Conservation (phyloP, 768 basidiomycete species). For the Hygrophoropsis aurantiaca region DNA sequence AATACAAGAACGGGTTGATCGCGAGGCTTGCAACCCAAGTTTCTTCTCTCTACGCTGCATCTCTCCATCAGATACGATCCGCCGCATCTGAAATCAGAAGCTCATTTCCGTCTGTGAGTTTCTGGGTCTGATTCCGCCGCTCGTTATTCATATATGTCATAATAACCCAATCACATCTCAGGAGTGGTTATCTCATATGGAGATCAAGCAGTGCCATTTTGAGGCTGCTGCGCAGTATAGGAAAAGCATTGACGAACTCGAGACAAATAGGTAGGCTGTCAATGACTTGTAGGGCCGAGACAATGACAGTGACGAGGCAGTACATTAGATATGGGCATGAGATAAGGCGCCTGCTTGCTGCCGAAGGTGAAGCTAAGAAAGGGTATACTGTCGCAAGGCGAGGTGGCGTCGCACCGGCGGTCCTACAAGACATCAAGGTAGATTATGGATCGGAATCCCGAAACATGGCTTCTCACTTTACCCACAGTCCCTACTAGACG, state of each 20-base stretch:
- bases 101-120: conserved; percentile 54
- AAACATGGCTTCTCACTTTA: background rate
- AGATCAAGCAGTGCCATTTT: conserved; percentile 85
- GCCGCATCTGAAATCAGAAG: conserved; percentile 45
- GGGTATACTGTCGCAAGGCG: conserved; percentile 69
- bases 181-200: conserved; percentile 81
- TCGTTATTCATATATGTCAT: conserved; percentile 16
- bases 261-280: conserved; percentile 58
- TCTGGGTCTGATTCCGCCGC: background rate
- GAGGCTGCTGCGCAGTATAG: conserved; percentile 86
- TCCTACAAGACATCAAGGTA: conserved; percentile 82
- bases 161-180: no score
- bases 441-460: conserved; percentile 6
- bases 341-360: conserved; percentile 72
- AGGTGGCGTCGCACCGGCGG: conserved; percentile 57
- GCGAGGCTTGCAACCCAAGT: conserved; percentile 81
- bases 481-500: conserved; percentile 71
- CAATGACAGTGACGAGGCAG: no score
- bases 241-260: conserved; percentile 86
- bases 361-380: conserved; percentile 64
- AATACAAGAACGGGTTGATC: conserved; percentile 79
- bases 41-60: conserved; percentile 61
- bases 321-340: conserved; percentile 79
- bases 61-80: conserved; percentile 43
- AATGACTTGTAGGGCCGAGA: background rate